A percentile compares a stretch with the other conserved stretches of the same genome.
Evolutionary conservation across 768 basidiomycete species (phyloP).

Genomic region (Phaeotremella skinneri): DNA sequence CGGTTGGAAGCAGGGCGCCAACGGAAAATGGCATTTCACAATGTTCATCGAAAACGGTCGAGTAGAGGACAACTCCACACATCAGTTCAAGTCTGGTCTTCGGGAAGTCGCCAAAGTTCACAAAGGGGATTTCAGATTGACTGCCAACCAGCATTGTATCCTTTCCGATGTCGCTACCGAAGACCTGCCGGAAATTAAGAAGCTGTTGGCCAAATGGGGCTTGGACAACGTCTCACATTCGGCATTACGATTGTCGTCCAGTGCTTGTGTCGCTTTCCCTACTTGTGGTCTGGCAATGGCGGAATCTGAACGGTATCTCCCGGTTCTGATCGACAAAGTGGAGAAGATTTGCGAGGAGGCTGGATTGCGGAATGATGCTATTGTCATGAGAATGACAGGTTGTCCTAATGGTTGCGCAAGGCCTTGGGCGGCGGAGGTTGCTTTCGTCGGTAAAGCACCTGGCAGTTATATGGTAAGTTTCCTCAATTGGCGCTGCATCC

Average conservation of each 20-base stretch:
- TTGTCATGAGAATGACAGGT: constrained; percentile 98
- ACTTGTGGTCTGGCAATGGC: constrained; percentile 82
- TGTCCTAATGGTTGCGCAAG: constrained; percentile 70
- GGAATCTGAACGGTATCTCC: constrained; percentile 80
- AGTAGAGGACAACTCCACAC: constrained; percentile 79
- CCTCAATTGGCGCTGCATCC: not conserved
- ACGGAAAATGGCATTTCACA: constrained; percentile 87
- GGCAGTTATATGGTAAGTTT: constrained; percentile 65
- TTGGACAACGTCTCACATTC: constrained; percentile 80
- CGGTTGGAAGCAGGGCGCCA: constrained; percentile 84
- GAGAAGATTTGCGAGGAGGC: constrained; percentile 92
- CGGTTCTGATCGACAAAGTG: constrained; percentile 84
- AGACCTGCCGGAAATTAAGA: constrained; percentile 74
- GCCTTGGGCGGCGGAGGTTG: constrained; percentile 91
- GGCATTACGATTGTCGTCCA: constrained; percentile 79
- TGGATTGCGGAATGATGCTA: constrained; percentile 87
- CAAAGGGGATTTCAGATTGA: constrained; percentile 89
- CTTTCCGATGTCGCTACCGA: constrained; percentile 75
- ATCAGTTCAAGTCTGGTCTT: constrained; percentile 87
- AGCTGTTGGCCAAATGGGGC: constrained; percentile 75
- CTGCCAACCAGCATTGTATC: constrained; percentile 90
- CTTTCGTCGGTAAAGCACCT: constrained; percentile 93
- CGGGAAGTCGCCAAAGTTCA: constrained; percentile 89
- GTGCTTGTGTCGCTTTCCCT: constrained; percentile 96
- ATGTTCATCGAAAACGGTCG: constrained; percentile 97